Evolutionary conservation across 768 basidiomycete species (phyloP), one percentile per base, ranked within the genome.

Genomic region (Naganishia kalamii): DNA sequence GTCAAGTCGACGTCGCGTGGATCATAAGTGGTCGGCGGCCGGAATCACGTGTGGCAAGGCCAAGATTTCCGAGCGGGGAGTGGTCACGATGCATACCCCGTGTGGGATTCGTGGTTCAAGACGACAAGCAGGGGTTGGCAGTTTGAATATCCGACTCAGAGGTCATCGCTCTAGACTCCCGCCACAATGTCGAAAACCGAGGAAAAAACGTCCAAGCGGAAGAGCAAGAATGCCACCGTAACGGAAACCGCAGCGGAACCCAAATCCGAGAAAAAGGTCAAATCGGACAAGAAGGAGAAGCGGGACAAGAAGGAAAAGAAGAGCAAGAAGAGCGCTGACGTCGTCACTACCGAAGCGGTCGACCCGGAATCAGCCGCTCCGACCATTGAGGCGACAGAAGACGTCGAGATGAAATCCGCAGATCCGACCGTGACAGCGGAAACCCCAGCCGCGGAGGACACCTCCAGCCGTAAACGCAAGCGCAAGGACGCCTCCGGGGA

Each of bases 351-450:
- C 12, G 35, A 27, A 40, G 1, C 49, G 33, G 66, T 72, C 41
- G 62, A 72, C 25, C 70, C 80, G 48, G 72, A 75, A 49, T 13
- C 23, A 15, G 32, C 27, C 3, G 48, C 21, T 15, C 21, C 48
- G 1, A n/a, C n/a, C n/a, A n/a, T n/a, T n/a, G n/a, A n/a, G n/a
- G 25, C 54, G 2, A 57, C 54, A 13, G 35, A 40, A 57, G 54
- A 57, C n/a, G 37, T 40, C 54, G 54, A 41, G 7, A 57, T 57
- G 54, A 37, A 57, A 27, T 41, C 54, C 19, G 54, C 37, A 25
- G 54, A 57, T n/a, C 37, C 54, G 21, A 21, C 54, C 4, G 32
- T 35, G 51, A 35, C 21, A n/a, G 19, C 30, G 8, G 32, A 32
- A 1, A 8, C 51, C 19, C 17, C 29, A 11, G 51, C 32, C 19